phyloP scores from a whole-genome alignment of 176 grass and related monocot genomes.

The Oropetium thomaeum region DNA sequence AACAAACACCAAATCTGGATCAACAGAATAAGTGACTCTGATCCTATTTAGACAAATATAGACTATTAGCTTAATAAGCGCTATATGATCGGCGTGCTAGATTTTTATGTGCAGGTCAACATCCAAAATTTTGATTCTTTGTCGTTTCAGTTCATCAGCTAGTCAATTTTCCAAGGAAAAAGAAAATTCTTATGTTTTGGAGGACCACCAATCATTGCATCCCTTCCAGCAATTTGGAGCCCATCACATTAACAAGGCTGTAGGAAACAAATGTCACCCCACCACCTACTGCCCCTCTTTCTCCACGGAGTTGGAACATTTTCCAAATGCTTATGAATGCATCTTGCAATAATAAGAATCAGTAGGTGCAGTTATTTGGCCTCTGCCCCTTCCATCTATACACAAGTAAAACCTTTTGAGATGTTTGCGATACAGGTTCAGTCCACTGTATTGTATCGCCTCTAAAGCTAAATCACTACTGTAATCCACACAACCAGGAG shows the following conservation, averaged over 20 bases:
- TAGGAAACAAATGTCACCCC: background rate
- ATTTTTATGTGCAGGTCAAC: background rate
- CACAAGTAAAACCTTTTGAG: background rate
- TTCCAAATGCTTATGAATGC: background rate
- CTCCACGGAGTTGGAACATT: background rate
- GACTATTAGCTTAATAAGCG: background rate
- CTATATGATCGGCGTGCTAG: background rate
- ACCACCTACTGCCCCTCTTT: background rate
- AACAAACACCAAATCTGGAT: background rate
- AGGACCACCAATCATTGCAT: constrained; percentile 16
- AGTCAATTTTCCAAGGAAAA: too few relatives aligned
- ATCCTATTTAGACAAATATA: background rate
- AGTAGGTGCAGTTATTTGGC: background rate
- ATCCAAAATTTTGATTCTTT: background rate
- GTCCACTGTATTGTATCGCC: background rate
- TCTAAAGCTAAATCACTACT: background rate
- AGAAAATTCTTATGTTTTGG: background rate
- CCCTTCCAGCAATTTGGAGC: constrained; percentile 3
- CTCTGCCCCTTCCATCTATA: background rate
- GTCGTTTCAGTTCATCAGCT: background rate
- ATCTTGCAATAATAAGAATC: background rate
- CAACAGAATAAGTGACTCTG: background rate
- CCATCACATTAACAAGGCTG: background rate
- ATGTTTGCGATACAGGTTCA: background rate
- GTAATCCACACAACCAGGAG: background rate